Evolutionary conservation across 1,284 basidiomycete genomes (phyloP).

Genomic region (Tilletia horrida): DNA sequence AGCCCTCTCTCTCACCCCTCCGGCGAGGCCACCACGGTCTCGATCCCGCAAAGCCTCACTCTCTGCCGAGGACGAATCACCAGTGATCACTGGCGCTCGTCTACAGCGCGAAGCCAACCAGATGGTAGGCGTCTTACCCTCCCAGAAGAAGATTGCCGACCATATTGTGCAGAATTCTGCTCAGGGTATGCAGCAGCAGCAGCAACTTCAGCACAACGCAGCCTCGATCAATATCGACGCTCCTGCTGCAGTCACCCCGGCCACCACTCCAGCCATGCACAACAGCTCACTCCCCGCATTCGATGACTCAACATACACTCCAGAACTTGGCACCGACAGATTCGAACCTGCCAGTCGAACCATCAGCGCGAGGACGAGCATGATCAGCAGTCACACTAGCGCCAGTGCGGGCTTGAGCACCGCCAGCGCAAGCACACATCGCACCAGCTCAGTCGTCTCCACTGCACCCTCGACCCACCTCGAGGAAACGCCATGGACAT

Average conservation of each 20-base stretch:
- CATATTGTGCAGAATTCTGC: not conserved
- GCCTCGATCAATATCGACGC: not conserved
- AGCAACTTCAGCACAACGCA: not conserved
- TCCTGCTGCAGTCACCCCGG: not conserved
- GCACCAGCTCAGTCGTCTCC: not conserved
- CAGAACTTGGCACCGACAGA: not conserved
- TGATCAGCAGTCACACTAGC: slow-evolving; percentile 12
- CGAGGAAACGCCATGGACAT: not conserved
- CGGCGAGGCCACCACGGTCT: slow-evolving; percentile 1
- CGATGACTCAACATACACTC: not conserved
- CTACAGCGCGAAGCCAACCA: not conserved
- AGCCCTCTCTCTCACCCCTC: not conserved
- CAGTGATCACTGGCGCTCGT: not conserved
- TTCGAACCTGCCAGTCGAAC: not conserved
- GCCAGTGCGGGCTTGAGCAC: not conserved
- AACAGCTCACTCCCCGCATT: not conserved
- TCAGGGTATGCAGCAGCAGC: not conserved
- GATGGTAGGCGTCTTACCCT: not conserved
- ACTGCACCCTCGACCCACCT: slow-evolving; percentile 1
- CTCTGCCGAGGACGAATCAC: not conserved
- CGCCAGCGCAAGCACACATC: not conserved
- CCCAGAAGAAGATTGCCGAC: not conserved
- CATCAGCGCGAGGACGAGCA: not conserved
- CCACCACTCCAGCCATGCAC: not conserved
- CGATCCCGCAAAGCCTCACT: not conserved